A percentile compares a stretch with the other conserved stretches of the same genome.
These are phyloP conservation scores for Fusarium sterilihyphosum DNA, from an alignment of 2,329 filamentous ascomycete genomes.

Conservation along the genomic window DNA sequence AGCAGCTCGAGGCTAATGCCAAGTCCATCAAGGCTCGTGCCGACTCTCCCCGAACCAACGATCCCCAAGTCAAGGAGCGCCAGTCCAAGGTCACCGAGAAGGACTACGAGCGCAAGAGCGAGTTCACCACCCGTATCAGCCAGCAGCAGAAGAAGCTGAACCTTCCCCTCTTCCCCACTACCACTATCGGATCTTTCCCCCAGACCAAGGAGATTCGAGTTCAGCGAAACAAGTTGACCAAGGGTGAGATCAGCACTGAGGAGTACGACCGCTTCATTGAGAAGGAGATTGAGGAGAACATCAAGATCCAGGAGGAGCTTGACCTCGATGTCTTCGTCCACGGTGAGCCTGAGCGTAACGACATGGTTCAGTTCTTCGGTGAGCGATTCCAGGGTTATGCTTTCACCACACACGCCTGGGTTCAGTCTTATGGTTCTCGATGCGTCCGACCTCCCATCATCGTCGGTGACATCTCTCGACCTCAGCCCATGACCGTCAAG, in stretches of 20 bases:
- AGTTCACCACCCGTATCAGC: constrained; percentile 84
- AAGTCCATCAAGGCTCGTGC: constrained; percentile 92
- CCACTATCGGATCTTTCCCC: constrained; percentile 99
- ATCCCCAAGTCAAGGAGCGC: constrained; percentile 96
- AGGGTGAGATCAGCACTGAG: constrained; percentile 91
- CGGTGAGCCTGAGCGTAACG: constrained; percentile 99
- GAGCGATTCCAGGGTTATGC: constrained; percentile 96
- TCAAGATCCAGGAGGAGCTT: constrained; percentile 98
- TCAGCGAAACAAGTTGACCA: constrained; percentile 98
- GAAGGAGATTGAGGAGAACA: constrained; percentile 94
- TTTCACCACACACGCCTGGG: constrained; percentile 99
- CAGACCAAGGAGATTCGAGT: constrained; percentile 99
- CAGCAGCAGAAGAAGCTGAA: constrained; percentile 93
- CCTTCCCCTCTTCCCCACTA: constrained; percentile 97
- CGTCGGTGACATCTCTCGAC: constrained; percentile 97
- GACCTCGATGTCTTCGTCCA: constrained; percentile 97
- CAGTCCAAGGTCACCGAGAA: constrained; percentile 85
- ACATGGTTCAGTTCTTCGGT: constrained; percentile 99
- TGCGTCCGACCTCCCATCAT: constrained; percentile 99
- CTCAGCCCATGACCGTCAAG: constrained; percentile 98
- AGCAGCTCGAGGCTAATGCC: constrained; percentile 95
- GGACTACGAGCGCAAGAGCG: constrained; percentile 92
- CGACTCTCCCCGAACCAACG: constrained; percentile 93
- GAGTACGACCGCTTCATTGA: constrained; percentile 99
- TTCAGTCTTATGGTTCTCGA: constrained; percentile 97